Evolutionary conservation across 192 early-diverging fungal genomes (phyloP).

Genomic region (Rhizoclosmatium globosum): DNA sequence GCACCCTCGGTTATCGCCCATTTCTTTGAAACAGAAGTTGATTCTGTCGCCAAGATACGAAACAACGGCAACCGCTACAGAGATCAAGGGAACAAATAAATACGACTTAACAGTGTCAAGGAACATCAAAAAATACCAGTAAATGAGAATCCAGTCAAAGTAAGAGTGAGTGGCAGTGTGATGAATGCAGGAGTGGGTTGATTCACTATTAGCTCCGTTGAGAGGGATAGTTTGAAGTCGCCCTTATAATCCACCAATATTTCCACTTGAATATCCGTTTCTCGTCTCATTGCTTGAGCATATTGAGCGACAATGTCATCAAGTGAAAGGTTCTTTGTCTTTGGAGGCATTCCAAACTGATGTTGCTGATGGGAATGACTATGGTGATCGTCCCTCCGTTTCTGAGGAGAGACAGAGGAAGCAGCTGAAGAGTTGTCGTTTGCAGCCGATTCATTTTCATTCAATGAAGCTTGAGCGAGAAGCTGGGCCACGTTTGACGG

Average conservation of each 20-base stretch:
- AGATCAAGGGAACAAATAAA: background rate
- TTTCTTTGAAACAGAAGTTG: constrained; percentile 68
- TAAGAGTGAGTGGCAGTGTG: constrained; percentile 61
- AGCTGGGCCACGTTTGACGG: constrained; percentile 13
- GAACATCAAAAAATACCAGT: constrained; percentile 45
- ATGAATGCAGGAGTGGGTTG: constrained; percentile 69
- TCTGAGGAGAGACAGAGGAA: background rate
- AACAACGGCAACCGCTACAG: constrained; percentile 60
- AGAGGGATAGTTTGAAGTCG: constrained; percentile 58
- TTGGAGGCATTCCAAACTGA: constrained; percentile 26
- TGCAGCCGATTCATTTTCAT: background rate
- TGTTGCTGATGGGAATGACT: background rate
- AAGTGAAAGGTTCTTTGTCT: constrained; percentile 22
- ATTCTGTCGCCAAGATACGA: constrained; percentile 67
- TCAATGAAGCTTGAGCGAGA: background rate
- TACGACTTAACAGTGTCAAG: background rate
- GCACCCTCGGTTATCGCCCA: constrained; percentile 50
- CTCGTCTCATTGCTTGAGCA: constrained; percentile 42
- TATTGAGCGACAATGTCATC: constrained; percentile 49
- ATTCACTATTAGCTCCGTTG: constrained; percentile 68
- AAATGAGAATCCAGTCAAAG: constrained; percentile 63
- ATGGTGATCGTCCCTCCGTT: background rate
- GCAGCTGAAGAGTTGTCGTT: constrained; percentile 3
- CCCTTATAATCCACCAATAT: constrained; percentile 60
- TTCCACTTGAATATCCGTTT: constrained; percentile 63